Percentiles rank a stretch among this genome's conserved stretches.
Evolutionary conservation across 2,329 filamentous ascomycete species (phyloP).

Genomic region (Fusarium penzigii): DNA sequence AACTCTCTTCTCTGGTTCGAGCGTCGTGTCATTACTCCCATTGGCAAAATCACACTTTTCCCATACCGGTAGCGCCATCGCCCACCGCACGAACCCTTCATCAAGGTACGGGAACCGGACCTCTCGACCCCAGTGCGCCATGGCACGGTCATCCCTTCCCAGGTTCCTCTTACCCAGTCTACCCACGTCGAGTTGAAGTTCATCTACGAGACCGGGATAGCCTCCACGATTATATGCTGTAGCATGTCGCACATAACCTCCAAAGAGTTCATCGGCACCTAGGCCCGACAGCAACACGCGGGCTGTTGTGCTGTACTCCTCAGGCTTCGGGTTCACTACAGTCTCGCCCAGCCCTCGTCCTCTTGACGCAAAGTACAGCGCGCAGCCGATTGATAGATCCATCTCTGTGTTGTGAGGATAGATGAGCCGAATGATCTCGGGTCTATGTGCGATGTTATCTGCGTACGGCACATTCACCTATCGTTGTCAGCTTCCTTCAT

Average conservation of each 20-base stretch:
- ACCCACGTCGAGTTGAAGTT: slow-evolving; percentile 81
- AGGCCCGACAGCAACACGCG: slow-evolving; percentile 88
- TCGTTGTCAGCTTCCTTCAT: slow-evolving; percentile 1
- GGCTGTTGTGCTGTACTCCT: slow-evolving; percentile 66
- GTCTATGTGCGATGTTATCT: slow-evolving; percentile 69
- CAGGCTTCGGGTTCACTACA: slow-evolving; percentile 23
- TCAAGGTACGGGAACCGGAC: slow-evolving; percentile 90
- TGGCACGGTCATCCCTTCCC: slow-evolving; percentile 87
- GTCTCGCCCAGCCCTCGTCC: slow-evolving; percentile 58
- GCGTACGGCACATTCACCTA: slow-evolving; percentile 79
- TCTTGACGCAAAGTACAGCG: slow-evolving; percentile 91
- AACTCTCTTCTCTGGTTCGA: slow-evolving; percentile 81
- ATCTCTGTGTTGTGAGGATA: slow-evolving; percentile 96
- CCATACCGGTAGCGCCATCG: slow-evolving; percentile 71
- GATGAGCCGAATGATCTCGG: slow-evolving; percentile 74
- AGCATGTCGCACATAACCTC: slow-evolving; percentile 84
- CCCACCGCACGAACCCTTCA: slow-evolving; percentile 81
- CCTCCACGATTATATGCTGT: slow-evolving; percentile 71
- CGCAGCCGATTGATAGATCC: slow-evolving; percentile 92
- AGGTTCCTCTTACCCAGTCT: slow-evolving; percentile 92
- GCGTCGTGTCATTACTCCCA: slow-evolving; percentile 31
- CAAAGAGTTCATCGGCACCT: slow-evolving; percentile 95
- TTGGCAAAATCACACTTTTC: slow-evolving; percentile 87
- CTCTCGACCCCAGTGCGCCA: slow-evolving; percentile 87
- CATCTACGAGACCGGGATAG: slow-evolving; percentile 71